Base-by-base conservation (phyloP, 768 basidiomycete species). In the Suillus tomentosus region DNA sequence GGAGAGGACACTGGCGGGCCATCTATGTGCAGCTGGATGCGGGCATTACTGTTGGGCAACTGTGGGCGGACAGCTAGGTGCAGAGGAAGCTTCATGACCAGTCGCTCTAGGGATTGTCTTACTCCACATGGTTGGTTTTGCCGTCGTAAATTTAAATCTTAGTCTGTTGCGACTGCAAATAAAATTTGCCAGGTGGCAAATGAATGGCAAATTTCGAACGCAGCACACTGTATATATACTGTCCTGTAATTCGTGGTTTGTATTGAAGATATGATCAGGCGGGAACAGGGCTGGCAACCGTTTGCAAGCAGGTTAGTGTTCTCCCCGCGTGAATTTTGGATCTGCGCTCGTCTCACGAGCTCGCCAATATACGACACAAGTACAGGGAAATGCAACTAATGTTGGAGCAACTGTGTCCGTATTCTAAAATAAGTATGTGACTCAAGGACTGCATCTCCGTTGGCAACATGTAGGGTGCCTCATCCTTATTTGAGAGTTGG, bases 41-140 rank as follows among this genome's bases (percentile, higher is more conserved):
- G 92, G 92, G 0, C 92, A 94, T 76, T 83, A 82, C 67, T 94
- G 92, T 68, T 93, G 91, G 91, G 84, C 83, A 17, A 79, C 80
- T n/a, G 55, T 74, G 22, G 56, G 65, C 5, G 40, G 57, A 10
- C 57, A 58, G n/a, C 55, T 19, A 11, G 57, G 27, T 15, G 40
- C 24, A 58, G 40, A 58, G 40, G 24, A 58, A 58, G 17, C 40
- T 42, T 58, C 57, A 19, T 58, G 40, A 58, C 24, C 40, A 58
- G 22, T 40, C 37, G n/a, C 11, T 37, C 27, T 51, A 31, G 27
- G 1, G n/a, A 54, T 31, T 7, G 27, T 2, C 19, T 31, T 15
- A 51, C 14, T 50, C 17, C 3, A 9, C 42, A 43, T 43, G 3
- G 43, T n/a, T 8, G 9, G 17, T 24, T 24, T 24, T 24, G 24